Conservation (phyloP, 352 stramenopile species). For the Phytophthora constricta region DNA sequence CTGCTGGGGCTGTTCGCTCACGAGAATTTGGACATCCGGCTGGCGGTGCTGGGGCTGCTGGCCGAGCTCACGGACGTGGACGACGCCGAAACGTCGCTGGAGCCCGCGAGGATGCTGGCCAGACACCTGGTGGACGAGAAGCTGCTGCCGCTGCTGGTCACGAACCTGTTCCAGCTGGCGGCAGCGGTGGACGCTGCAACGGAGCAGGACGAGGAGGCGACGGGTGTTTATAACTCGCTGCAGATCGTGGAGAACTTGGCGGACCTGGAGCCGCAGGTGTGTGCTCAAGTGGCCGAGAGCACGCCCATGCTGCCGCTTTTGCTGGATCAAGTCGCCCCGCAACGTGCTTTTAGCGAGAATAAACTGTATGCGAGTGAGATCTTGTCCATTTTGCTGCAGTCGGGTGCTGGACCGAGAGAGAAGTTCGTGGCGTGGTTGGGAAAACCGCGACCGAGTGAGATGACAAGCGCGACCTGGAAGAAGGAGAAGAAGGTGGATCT, state of each 20-base stretch:
- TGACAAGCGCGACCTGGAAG: neutral
- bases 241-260: slow-evolving; percentile 85
- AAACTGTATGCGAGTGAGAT: slow-evolving; percentile 89
- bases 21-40: slow-evolving; percentile 81
- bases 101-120: slow-evolving; percentile 50
- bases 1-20: slow-evolving; percentile 83
- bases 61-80: slow-evolving; percentile 81
- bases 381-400: slow-evolving; percentile 85
- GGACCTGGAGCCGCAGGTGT: slow-evolving; percentile 60
- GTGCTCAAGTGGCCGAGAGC: slow-evolving; percentile 46
- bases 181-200: slow-evolving; percentile 14
- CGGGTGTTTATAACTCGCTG: slow-evolving; percentile 80
- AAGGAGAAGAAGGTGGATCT: slow-evolving; percentile 58
- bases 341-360: slow-evolving; percentile 61
- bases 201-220: slow-evolving; percentile 66
- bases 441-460: slow-evolving; percentile 17
- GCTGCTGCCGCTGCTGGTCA: slow-evolving; percentile 54
- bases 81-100: slow-evolving; percentile 48
- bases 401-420: slow-evolving; percentile 46
- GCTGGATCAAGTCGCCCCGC: slow-evolving; percentile 51
- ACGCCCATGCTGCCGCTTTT: slow-evolving; percentile 71
- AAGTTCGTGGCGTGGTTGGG: slow-evolving; percentile 46
- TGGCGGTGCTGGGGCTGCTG: slow-evolving; percentile 62
- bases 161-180: slow-evolving; percentile 53
- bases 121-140: slow-evolving; percentile 70